Evolutionary conservation across 805 yeast genomes (phyloP).

Genomic region (Naumovozyma castellii): DNA sequence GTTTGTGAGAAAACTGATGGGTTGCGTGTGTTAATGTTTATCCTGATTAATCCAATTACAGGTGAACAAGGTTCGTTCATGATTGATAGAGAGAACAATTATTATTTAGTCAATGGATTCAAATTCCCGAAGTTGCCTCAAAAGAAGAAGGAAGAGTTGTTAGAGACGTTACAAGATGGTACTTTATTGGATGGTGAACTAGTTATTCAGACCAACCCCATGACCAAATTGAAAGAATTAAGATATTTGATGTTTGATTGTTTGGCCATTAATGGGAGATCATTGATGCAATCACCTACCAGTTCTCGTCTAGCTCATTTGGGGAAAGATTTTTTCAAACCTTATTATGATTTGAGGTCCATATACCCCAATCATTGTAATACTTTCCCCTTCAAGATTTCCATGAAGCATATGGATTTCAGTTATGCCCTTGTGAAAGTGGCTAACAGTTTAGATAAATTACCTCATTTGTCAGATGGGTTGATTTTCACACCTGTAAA

Average conservation of each 20-base stretch:
- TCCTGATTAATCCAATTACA: conserved; percentile 51
- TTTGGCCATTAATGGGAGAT: conserved; percentile 68
- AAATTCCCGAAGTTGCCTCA: conserved; percentile 61
- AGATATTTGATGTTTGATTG: conserved; percentile 88
- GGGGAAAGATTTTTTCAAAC: conserved; percentile 69
- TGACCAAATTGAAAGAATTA: conserved; percentile 49
- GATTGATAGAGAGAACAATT: conserved; percentile 83
- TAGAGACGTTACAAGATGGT: conserved; percentile 63
- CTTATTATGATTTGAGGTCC: conserved; percentile 63
- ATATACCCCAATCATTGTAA: conserved; percentile 64
- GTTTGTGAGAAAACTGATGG: conserved; percentile 98
- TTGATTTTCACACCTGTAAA: conserved; percentile 85
- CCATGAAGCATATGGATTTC: conserved; percentile 80
- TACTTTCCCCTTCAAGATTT: conserved; percentile 75
- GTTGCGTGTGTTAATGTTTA: conserved; percentile 66
- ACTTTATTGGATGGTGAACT: conserved; percentile 91
- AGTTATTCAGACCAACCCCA: conserved; percentile 55
- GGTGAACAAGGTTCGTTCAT: conserved; percentile 83
- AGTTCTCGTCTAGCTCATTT: conserved; percentile 83
- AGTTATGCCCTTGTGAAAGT: conserved; percentile 72
- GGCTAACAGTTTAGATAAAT: conserved; percentile 55
- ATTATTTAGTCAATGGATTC: conserved; percentile 67
- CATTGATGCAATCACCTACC: conserved; percentile 58
- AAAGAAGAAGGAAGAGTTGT: conserved; percentile 25
- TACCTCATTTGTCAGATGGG: conserved; percentile 90